These are phyloP conservation scores for Didymella exigua DNA, from an alignment of 2,329 filamentous ascomycete genomes.

Conservation along the genomic window DNA sequence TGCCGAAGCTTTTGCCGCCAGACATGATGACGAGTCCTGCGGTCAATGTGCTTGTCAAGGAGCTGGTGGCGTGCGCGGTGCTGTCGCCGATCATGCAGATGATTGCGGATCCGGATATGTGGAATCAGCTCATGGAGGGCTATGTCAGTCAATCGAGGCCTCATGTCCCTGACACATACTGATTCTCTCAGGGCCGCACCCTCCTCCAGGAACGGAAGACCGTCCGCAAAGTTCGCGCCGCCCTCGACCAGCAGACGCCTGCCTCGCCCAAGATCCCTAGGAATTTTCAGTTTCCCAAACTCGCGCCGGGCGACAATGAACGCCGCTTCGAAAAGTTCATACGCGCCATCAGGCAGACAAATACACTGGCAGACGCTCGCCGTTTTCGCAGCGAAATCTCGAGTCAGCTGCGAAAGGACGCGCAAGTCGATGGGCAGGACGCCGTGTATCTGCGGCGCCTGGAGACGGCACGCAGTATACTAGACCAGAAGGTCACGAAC, in stretches of 20 bases:
- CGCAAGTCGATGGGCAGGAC: slow-evolving; percentile 77
- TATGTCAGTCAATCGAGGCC: slow-evolving; percentile 55
- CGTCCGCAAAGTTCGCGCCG: slow-evolving; percentile 86
- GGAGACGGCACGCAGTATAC: slow-evolving; percentile 86
- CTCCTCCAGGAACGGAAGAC: slow-evolving; percentile 95
- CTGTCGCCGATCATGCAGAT: slow-evolving; percentile 79
- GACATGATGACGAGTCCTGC: slow-evolving; percentile 78
- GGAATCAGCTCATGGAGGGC: slow-evolving; percentile 95
- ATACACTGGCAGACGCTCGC: slow-evolving; percentile 89
- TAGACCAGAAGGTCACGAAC: slow-evolving; percentile 87
- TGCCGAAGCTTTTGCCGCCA: slow-evolving; percentile 76
- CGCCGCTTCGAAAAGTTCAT: slow-evolving; percentile 94
- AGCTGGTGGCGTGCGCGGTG: slow-evolving; percentile 92
- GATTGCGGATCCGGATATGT: slow-evolving; percentile 90
- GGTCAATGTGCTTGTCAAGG: slow-evolving; percentile 79
- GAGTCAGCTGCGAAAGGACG: slow-evolving; percentile 88
- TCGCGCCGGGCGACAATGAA: slow-evolving; percentile 84
- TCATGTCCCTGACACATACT: background rate
- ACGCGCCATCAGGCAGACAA: slow-evolving; percentile 82
- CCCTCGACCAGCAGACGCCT: slow-evolving; percentile 90
- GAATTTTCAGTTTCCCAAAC: slow-evolving; percentile 74
- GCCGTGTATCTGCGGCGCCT: slow-evolving; percentile 84
- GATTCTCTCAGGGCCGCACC: slow-evolving; percentile 65
- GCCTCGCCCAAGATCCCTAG: slow-evolving; percentile 71
- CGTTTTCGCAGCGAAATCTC: slow-evolving; percentile 90